Percentiles rank a stretch among this genome's conserved stretches.
Evolutionary conservation across 768 basidiomycete genomes (phyloP).

Genomic region (Sutorius australiensis): DNA sequence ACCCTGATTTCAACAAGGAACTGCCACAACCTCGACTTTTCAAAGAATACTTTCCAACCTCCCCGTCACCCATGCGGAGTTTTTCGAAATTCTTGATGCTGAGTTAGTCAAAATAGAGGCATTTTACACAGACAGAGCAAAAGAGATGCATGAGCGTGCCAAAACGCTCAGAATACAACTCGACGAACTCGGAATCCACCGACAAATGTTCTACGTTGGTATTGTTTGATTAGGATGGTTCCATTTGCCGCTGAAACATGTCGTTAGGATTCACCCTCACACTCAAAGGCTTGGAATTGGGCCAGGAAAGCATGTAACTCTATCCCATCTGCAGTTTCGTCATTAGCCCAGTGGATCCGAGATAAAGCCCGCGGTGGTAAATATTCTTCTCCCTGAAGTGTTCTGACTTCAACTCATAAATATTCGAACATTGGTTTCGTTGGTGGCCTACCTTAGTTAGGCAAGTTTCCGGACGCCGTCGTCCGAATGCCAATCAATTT

Average conservation of each 20-base stretch:
- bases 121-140: constrained; percentile 75
- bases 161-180: constrained; percentile 62
- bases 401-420: not conserved
- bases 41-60: constrained; percentile 52
- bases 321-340: constrained; percentile 4
- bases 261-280: constrained; percentile 15
- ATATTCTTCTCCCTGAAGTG: not conserved
- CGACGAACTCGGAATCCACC: constrained; percentile 68
- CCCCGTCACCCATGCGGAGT: constrained; percentile 57
- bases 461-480: not conserved
- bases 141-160: constrained; percentile 50
- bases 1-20: constrained; percentile 11
- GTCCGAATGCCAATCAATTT: not conserved
- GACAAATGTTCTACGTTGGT: constrained; percentile 52
- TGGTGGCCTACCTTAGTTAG: not conserved
- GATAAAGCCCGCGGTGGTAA: constrained; percentile 1
- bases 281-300: constrained; percentile 11
- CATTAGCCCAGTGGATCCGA: not conserved
- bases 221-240: constrained; percentile 10
- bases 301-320: constrained; percentile 4
- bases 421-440: not conserved
- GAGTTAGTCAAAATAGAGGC: constrained; percentile 83
- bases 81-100: constrained; percentile 72
- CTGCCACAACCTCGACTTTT: constrained; percentile 33
- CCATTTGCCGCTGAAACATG: not conserved